phyloP scores from a whole-genome alignment of 2,329 filamentous ascomycete species.

The Cercospora sesami region DNA sequence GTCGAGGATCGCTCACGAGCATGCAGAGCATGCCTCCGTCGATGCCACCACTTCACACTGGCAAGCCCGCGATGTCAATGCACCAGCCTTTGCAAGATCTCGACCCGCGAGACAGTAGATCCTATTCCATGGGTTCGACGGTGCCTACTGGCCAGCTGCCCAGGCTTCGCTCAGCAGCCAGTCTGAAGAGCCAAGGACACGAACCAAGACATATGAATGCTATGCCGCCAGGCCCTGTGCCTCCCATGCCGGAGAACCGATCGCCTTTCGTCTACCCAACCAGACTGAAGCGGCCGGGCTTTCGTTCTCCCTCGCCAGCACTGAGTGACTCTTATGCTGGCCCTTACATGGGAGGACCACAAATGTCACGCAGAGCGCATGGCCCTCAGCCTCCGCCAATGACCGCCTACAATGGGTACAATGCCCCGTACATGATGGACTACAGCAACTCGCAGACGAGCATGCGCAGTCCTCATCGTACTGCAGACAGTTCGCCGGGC shows the following conservation, averaged over 20 bases:
- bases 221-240: conserved; percentile 37
- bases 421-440: conserved; percentile 30
- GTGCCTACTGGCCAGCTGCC: conserved; percentile 42
- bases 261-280: conserved; percentile 47
- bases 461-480: conserved; percentile 32
- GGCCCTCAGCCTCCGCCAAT: conserved; percentile 29
- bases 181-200: conserved; percentile 46
- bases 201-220: conserved; percentile 33
- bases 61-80: conserved; percentile 27
- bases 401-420: conserved; percentile 36
- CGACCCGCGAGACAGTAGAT: conserved; percentile 43
- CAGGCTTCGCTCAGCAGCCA: conserved; percentile 48
- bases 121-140: conserved; percentile 45
- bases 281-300: conserved; percentile 45
- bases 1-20: conserved; percentile 44
- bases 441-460: conserved; percentile 29
- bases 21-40: conserved; percentile 47
- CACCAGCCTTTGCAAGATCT: conserved; percentile 27
- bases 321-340: conserved; percentile 44
- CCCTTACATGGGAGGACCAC: conserved; percentile 33
- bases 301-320: conserved; percentile 47
- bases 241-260: conserved; percentile 38
- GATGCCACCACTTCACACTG: conserved; percentile 33
- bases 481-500: conserved; percentile 31
- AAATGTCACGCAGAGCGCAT: conserved; percentile 27